Base-by-base conservation (phyloP, 805 yeast genomes). In the Candida taoyuanica region DNA sequence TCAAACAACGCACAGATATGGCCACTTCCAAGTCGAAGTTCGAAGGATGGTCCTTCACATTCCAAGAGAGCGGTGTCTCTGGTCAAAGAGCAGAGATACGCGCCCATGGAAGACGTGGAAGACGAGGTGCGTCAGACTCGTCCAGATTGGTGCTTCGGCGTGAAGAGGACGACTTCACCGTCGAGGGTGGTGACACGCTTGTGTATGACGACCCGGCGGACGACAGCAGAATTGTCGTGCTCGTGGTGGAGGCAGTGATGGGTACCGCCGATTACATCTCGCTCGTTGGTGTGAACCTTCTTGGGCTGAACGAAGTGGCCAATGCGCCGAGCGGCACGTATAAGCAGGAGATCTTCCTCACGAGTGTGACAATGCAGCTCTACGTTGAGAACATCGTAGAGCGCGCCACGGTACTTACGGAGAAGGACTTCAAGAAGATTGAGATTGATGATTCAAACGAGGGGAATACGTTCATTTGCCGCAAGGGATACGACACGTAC, bases 161-260 rank as follows among this genome's bases (percentile, higher is more conserved):
- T 41, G 65, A 58, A 8, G 51, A 47, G 0, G 85, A 77, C 55
- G 73, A 67, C 3, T 43, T 76, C 26, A 70, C 64, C 32, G 47
- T 81, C 16, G 63, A 64, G 18, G 64, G 65, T 8, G 88, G 88
- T 3, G 80, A 75, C 44, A 61, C 73, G 27, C 50, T 81, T 0
- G 53, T 76, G 7, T 61, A 73, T 29, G 59, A 58, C 23, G 64
- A 63, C 37, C 60, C 59, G 4, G 52, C 43, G 1, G 59, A 55
- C 2, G 57, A 58, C 2, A 45, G 53, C 2, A 60, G 69, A 1
- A 69, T 63, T 31, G 60, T 75, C 3, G 79, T 69, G 6, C 47
- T 78, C 25, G 63, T 81, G 13, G 68, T 67, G 34, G 79, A 76
- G 30, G 73, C 78, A 12, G 47, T 60, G 15, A 64, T 71, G 38